phyloP scores from a whole-genome alignment of 2,329 filamentous ascomycete species.

The Pseudofabraea citricarpa region DNA sequence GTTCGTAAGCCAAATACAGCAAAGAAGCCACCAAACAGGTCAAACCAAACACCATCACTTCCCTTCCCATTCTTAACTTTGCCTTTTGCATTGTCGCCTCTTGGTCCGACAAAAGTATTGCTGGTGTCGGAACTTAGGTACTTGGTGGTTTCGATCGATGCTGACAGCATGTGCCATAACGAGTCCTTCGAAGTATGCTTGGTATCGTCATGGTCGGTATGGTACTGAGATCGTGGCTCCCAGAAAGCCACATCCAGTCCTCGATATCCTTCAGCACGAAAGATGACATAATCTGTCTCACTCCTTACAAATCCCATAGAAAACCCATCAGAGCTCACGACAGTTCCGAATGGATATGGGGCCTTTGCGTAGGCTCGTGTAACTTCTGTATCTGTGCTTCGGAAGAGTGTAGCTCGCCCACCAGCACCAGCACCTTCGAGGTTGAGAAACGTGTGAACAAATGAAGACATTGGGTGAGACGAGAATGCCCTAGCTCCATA shows the following conservation, averaged over 20 bases:
- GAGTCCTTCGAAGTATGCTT: constrained; percentile 67
- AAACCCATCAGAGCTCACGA: constrained; percentile 81
- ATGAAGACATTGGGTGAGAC: constrained; percentile 73
- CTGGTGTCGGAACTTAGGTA: constrained; percentile 65
- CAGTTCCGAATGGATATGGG: constrained; percentile 75
- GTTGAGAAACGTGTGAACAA: constrained; percentile 86
- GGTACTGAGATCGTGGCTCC: constrained; percentile 79
- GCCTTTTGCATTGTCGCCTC: constrained; percentile 48
- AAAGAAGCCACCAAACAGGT: constrained; percentile 77
- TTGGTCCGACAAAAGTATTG: constrained; percentile 57
- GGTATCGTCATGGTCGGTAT: constrained; percentile 84
- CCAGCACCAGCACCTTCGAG: constrained; percentile 93
- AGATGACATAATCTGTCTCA: constrained; percentile 85
- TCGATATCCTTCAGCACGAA: constrained; percentile 73
- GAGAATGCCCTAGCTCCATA: constrained; percentile 84
- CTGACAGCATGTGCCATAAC: constrained; percentile 94
- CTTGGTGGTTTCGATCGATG: constrained; percentile 69
- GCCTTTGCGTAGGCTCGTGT: constrained; percentile 71
- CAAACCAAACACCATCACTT: constrained; percentile 83
- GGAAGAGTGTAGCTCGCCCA: constrained; percentile 80
- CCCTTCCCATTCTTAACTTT: constrained; percentile 63
- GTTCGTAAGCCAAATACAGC: constrained; percentile 75
- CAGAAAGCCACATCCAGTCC: constrained; percentile 93
- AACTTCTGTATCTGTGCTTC: constrained; percentile 81
- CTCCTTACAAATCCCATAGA: constrained; percentile 73